These are phyloP conservation scores for Fusarium mundagurra DNA, from an alignment of 2,329 filamentous ascomycete genomes.

Conservation along the genomic window DNA sequence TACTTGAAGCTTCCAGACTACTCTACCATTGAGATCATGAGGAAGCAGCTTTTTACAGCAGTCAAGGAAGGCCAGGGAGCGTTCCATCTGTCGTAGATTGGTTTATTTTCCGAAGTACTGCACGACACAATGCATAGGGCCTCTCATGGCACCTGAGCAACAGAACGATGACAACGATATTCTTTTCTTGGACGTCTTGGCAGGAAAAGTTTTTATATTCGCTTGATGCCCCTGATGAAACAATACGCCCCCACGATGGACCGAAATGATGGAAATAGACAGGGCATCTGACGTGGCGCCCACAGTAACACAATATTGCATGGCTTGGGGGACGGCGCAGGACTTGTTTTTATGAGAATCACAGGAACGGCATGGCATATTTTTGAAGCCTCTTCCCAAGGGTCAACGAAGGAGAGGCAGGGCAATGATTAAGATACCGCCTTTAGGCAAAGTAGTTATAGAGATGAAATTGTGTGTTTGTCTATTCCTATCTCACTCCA, in stretches of 20 bases:
- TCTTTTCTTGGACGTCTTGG: conserved; percentile 23
- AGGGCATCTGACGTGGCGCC: conserved; percentile 17
- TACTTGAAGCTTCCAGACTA: conserved; percentile 98
- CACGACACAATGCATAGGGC: not conserved
- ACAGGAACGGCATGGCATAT: conserved; percentile 29
- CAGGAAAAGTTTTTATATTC: conserved; percentile 32
- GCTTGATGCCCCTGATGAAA: conserved; percentile 40
- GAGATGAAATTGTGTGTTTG: conserved; percentile 42
- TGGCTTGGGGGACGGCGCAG: conserved; percentile 40
- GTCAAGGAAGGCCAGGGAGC: conserved; percentile 97
- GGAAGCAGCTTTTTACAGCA: conserved; percentile 81
- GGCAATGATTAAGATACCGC: conserved; percentile 24
- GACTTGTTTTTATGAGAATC: conserved; percentile 31
- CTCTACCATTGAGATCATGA: conserved; percentile 79
- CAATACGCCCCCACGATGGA: conserved; percentile 32
- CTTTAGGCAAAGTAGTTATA: conserved; percentile 40
- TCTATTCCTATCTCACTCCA: not conserved
- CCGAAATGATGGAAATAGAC: conserved; percentile 43
- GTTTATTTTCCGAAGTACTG: not conserved
- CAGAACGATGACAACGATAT: conserved; percentile 14
- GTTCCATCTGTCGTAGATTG: conserved; percentile 85
- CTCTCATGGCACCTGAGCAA: not conserved
- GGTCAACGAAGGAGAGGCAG: conserved; percentile 6
- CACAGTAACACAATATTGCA: conserved; percentile 39
- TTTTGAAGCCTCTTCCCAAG: conserved; percentile 20